Percentiles rank a stretch among this genome's conserved stretches.
phyloP scores from a whole-genome alignment of 2,329 filamentous ascomycete genomes.

The Ramularia endophylla region DNA sequence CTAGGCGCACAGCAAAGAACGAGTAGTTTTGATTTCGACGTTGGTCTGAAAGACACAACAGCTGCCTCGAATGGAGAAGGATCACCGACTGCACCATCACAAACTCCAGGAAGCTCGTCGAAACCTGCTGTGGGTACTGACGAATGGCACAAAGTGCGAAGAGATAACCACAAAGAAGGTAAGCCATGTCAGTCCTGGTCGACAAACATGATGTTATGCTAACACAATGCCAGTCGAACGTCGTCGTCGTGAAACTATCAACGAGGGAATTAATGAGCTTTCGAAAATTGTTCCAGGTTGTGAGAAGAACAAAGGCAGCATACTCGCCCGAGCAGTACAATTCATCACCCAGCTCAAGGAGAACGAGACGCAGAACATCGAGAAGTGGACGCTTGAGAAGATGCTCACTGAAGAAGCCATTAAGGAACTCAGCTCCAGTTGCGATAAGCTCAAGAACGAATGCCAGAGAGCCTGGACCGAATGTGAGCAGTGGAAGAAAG shows the following conservation, averaged over 20 bases:
- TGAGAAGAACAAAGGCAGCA: slow-evolving; percentile 98
- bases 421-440: slow-evolving; percentile 77
- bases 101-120: slow-evolving; percentile 20
- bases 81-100: slow-evolving; percentile 36
- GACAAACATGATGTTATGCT: slow-evolving; percentile 5
- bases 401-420: slow-evolving; percentile 84
- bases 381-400: slow-evolving; percentile 91
- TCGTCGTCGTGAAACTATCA: slow-evolving; percentile 93
- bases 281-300: slow-evolving; percentile 96
- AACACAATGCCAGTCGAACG: slow-evolving; percentile 69
- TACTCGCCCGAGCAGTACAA: slow-evolving; percentile 84
- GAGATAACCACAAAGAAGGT: slow-evolving; percentile 99
- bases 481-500: slow-evolving; percentile 71
- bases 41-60: slow-evolving; percentile 5
- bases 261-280: slow-evolving; percentile 96
- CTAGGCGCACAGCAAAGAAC: slow-evolving; percentile 14
- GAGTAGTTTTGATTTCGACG: slow-evolving; percentile 22
- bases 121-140: slow-evolving; percentile 94
- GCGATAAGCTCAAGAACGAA: slow-evolving; percentile 79
- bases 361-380: slow-evolving; percentile 88
- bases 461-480: slow-evolving; percentile 73
- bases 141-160: slow-evolving; percentile 95
- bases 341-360: slow-evolving; percentile 95
- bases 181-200: slow-evolving; percentile 27
- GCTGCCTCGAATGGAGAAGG: slow-evolving; percentile 11